Evolutionary conservation across 768 basidiomycete species (phyloP).

Genomic region (Baorangia bicolor): DNA sequence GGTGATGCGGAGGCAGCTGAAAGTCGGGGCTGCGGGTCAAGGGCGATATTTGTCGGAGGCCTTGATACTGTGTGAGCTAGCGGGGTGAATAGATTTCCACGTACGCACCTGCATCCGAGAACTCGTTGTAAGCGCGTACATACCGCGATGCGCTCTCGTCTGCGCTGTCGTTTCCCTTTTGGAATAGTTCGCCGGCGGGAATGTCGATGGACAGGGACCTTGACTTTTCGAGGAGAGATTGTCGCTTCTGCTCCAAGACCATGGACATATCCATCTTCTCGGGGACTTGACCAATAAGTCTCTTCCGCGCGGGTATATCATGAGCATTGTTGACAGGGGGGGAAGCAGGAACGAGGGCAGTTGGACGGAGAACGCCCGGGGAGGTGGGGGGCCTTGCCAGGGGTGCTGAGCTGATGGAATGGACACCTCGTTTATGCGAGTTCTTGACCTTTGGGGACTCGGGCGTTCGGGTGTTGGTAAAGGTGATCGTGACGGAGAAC

Average conservation of each 20-base stretch:
- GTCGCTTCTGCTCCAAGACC: conserved; percentile 53
- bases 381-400: conserved; percentile 81
- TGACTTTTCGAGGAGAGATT: conserved; percentile 49
- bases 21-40: conserved; percentile 53
- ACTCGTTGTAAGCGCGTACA: conserved; percentile 33
- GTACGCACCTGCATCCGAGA: conserved; percentile 23
- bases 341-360: conserved; percentile 28
- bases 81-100: background rate
- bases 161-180: conserved; percentile 17
- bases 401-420: conserved; percentile 82
- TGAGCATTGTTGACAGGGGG: conserved; percentile 22
- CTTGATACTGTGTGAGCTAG: conserved; percentile 12
- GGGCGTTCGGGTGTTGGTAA: conserved; percentile 75
- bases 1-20: conserved; percentile 58
- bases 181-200: conserved; percentile 45
- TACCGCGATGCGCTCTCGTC: conserved; percentile 20
- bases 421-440: conserved; percentile 67
- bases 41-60: conserved; percentile 11
- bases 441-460: conserved; percentile 35
- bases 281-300: conserved; percentile 51
- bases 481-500: conserved; percentile 81
- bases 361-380: conserved; percentile 56
- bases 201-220: conserved; percentile 67
- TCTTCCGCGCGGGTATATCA: conserved; percentile 44
- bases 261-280: conserved; percentile 42